These are phyloP conservation scores for Turnera subulata DNA, from an alignment of 345 rosid genomes.

Conservation along the genomic window DNA sequence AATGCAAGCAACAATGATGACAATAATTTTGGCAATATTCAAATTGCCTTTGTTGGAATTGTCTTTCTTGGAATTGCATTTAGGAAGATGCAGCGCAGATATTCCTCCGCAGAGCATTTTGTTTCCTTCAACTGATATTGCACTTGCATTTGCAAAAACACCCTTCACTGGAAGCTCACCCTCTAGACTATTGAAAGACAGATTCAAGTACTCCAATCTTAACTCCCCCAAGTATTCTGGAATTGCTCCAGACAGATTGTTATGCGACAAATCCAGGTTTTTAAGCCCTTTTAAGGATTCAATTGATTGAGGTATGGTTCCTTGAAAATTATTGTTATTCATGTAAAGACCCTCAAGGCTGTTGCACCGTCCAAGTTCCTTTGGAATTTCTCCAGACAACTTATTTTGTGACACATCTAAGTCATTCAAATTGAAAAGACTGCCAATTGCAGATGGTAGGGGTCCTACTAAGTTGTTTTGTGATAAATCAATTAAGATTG, in stretches of 20 bases:
- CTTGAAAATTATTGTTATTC: background rate
- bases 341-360: background rate
- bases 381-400: background rate
- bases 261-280: background rate
- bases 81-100: background rate
- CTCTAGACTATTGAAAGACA: conserved; percentile 4
- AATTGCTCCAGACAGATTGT: background rate
- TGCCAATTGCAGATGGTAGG: conserved; percentile 1
- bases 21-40: background rate
- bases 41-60: too few species aligned
- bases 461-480: background rate
- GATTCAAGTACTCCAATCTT: background rate
- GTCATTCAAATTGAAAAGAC: background rate
- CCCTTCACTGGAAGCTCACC: background rate
- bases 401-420: background rate
- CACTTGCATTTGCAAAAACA: conserved; percentile 7
- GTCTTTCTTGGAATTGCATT: background rate
- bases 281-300: conserved; percentile 2
- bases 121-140: conserved; percentile 7
- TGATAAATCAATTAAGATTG: background rate
- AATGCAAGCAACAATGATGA: background rate
- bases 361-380: background rate
- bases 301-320: background rate
- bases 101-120: background rate
- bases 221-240: background rate